A percentile compares a stretch with the other conserved stretches of the same genome.
phyloP scores from a whole-genome alignment of 2,329 filamentous ascomycete genomes.

The Lachnellula subtilissima region DNA sequence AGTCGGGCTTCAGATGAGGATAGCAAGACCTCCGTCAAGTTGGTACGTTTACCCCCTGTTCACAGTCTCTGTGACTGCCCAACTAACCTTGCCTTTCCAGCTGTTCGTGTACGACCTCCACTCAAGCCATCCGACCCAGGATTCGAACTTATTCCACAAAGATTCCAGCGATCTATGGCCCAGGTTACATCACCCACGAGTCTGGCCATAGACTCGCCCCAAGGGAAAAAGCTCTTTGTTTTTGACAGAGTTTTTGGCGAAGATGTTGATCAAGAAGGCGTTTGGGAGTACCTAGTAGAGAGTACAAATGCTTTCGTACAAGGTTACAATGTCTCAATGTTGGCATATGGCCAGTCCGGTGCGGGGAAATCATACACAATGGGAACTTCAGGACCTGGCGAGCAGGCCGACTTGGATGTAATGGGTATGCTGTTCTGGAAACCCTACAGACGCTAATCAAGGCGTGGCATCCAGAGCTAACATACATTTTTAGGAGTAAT shows the following conservation, averaged over 20 bases:
- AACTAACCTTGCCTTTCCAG: constrained; percentile 41
- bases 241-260: constrained; percentile 93
- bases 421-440: constrained; percentile 64
- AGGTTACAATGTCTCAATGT: constrained; percentile 95
- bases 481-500: constrained; percentile 67
- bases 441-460: not conserved
- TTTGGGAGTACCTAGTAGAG: constrained; percentile 92
- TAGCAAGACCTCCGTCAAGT: constrained; percentile 88
- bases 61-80: not conserved
- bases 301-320: constrained; percentile 87
- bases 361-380: constrained; percentile 98
- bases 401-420: constrained; percentile 63
- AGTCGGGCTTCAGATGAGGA: constrained; percentile 89
- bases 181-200: constrained; percentile 83
- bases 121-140: constrained; percentile 80
- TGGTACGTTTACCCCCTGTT: constrained; percentile 56
- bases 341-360: constrained; percentile 96
- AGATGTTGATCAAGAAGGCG: constrained; percentile 76
- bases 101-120: constrained; percentile 86
- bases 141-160: constrained; percentile 89
- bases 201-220: constrained; percentile 81
- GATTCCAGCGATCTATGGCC: constrained; percentile 89
- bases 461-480: not conserved
- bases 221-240: constrained; percentile 90
- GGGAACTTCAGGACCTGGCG: constrained; percentile 83